Evolutionary conservation across 768 basidiomycete genomes (phyloP).

Genomic region (Termitomyces sp.): DNA sequence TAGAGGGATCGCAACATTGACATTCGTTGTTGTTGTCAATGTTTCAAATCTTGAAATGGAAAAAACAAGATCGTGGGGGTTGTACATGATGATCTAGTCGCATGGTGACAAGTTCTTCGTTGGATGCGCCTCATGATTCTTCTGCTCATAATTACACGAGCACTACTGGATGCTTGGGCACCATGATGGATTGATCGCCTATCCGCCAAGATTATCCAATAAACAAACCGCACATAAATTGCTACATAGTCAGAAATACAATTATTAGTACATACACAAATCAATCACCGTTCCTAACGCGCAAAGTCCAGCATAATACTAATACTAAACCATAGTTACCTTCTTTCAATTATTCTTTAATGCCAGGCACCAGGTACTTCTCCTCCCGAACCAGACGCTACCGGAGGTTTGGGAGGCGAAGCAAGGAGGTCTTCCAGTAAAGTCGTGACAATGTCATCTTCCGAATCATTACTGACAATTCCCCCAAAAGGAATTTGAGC

Average conservation of each 20-base stretch:
- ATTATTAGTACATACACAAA: not conserved
- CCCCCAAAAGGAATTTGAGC: constrained; percentile 39
- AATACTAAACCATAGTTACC: not conserved
- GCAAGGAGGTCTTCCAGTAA: constrained; percentile 55
- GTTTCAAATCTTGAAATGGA: too few relatives aligned
- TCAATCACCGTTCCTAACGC: not conserved
- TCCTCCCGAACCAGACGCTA: constrained; percentile 29
- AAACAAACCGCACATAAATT: not conserved
- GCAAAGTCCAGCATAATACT: not conserved
- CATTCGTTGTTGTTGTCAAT: too few relatives aligned
- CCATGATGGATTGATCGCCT: too few relatives aligned
- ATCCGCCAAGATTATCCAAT: too few relatives aligned
- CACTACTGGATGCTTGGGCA: too few relatives aligned
- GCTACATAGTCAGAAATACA: not conserved
- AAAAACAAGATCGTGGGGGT: too few relatives aligned
- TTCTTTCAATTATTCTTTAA: constrained; percentile 7
- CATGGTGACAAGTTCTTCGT: too few relatives aligned
- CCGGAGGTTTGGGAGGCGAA: constrained; percentile 28
- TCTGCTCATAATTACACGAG: too few relatives aligned
- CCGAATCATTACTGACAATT: constrained; percentile 42
- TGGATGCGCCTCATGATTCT: too few relatives aligned
- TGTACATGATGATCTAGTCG: too few relatives aligned
- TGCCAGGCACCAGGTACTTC: constrained; percentile 44
- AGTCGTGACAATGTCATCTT: constrained; percentile 62
- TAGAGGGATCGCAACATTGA: too few relatives aligned